Base-by-base conservation (phyloP, 225 moss, liverwort and hornwort genomes). In the Anthoceros angustus region DNA sequence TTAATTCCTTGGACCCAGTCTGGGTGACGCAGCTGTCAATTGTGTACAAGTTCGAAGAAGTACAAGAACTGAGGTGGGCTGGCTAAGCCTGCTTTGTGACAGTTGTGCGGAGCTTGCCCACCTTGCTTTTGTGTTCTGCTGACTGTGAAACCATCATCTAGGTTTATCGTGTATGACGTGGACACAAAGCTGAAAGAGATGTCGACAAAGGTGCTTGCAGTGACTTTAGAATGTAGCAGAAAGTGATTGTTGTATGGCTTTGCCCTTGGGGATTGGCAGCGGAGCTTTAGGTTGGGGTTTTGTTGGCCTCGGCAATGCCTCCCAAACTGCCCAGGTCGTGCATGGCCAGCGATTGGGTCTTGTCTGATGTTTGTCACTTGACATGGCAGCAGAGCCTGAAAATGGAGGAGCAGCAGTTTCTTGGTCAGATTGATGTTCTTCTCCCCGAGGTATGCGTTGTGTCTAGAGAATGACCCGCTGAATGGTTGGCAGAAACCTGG, bases 11-110 rank as follows among this genome's bases (percentile, higher is more conserved):
- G 55, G 73, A 75, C 14, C 83, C 83, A 8, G 70, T 62, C 9
- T 83, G 83, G 83, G 77, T 83, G 20, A 80, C 70, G 62, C 77
- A 83, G 61, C 66, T 83, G 70, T 79, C 77, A 43, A 71, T 83
- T 74, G 61, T 70, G 63, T 83, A 75, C 45, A 77, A 73, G 41
- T 83, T 83, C 62, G 83, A 80, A 69, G 83, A 83, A 67, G 42
- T 70, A 43, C 83, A 83, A 66, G 66, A 66, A 11, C 49, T 83
- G 55, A 68, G 79, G 79, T 82, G 66, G 75, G 81, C 11, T 39
- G 11, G 20, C 8, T 23, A 39, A 12, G 23, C 38, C 61, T 61
- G 26, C 55, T 55, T 7, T 23, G 8, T 15, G 23, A 46, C 5
- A 0, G 5, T 7, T 20, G 55, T 55, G 8, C 2, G 55, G 55